These are phyloP conservation scores for Euphorbia peplus DNA, from an alignment of 345 rosid species.

Conservation along the genomic window DNA sequence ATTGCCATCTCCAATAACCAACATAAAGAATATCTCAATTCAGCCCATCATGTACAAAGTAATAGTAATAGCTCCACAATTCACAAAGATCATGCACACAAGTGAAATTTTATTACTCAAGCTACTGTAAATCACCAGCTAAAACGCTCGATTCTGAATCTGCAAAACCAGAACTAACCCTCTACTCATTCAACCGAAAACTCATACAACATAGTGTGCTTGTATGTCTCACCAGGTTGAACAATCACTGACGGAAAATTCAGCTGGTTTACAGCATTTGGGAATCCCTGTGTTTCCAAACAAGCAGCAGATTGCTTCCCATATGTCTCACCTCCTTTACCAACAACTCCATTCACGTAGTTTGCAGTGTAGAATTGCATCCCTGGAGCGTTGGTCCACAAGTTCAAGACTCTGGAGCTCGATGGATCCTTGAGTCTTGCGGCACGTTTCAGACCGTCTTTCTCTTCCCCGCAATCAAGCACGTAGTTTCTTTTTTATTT, in stretches of 20 bases:
- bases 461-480: slow-evolving; percentile 65
- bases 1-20: too few species aligned
- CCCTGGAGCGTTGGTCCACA: slow-evolving; percentile 87
- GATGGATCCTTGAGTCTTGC: slow-evolving; percentile 61
- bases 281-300: slow-evolving; percentile 91
- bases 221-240: slow-evolving; percentile 75
- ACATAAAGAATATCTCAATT: too few species aligned
- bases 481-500: too few species aligned
- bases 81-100: background rate
- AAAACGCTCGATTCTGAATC: background rate
- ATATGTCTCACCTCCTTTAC: slow-evolving; percentile 73
- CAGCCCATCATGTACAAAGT: background rate
- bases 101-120: background rate
- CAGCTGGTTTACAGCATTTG: slow-evolving; percentile 73
- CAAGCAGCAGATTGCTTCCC: slow-evolving; percentile 81
- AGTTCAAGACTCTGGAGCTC: slow-evolving; percentile 63
- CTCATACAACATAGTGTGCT: slow-evolving; percentile 74
- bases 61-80: background rate
- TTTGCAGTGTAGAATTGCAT: slow-evolving; percentile 88
- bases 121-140: background rate
- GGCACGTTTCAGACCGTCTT: slow-evolving; percentile 62
- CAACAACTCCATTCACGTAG: slow-evolving; percentile 69
- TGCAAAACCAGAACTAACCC: background rate
- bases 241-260: slow-evolving; percentile 79
- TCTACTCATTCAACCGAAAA: slow-evolving; percentile 54